These are phyloP conservation scores for Globomyces pollinis-pini DNA, from an alignment of 192 early-diverging fungal species.

Conservation along the genomic window DNA sequence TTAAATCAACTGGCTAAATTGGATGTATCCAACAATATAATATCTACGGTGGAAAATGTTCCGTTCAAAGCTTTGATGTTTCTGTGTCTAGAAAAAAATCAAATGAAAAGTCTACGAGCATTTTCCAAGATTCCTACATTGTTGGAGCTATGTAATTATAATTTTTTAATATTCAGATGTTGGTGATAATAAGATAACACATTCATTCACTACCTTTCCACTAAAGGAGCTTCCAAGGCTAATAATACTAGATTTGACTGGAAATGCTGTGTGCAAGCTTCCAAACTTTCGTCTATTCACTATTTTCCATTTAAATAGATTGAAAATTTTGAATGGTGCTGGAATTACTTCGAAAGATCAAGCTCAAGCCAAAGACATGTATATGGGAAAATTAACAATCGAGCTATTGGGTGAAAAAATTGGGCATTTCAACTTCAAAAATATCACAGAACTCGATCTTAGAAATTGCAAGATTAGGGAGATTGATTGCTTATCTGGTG, in stretches of 20 bases:
- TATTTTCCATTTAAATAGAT: slow-evolving; percentile 45
- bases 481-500: slow-evolving; percentile 45
- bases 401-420: slow-evolving; percentile 55
- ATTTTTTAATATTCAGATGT: slow-evolving; percentile 29
- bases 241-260: slow-evolving; percentile 57
- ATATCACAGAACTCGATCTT: slow-evolving; percentile 50
- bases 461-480: slow-evolving; percentile 57
- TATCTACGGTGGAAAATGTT: slow-evolving; percentile 31
- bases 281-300: slow-evolving; percentile 48
- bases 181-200: slow-evolving; percentile 45
- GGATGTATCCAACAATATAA: slow-evolving; percentile 44
- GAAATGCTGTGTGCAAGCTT: slow-evolving; percentile 43
- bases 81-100: slow-evolving; percentile 49
- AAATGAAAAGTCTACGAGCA: slow-evolving; percentile 30
- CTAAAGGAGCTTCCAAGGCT: slow-evolving; percentile 48
- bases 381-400: slow-evolving; percentile 50
- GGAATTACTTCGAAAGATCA: slow-evolving; percentile 48
- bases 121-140: slow-evolving; percentile 39
- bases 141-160: slow-evolving; percentile 43
- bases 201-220: slow-evolving; percentile 47
- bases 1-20: slow-evolving; percentile 39
- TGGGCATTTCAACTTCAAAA: slow-evolving; percentile 45
- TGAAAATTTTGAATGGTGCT: slow-evolving; percentile 55
- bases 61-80: slow-evolving; percentile 38
- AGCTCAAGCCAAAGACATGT: slow-evolving; percentile 39